Base-by-base conservation (phyloP, 2,329 filamentous ascomycete species). In the Fusarium sp. region DNA sequence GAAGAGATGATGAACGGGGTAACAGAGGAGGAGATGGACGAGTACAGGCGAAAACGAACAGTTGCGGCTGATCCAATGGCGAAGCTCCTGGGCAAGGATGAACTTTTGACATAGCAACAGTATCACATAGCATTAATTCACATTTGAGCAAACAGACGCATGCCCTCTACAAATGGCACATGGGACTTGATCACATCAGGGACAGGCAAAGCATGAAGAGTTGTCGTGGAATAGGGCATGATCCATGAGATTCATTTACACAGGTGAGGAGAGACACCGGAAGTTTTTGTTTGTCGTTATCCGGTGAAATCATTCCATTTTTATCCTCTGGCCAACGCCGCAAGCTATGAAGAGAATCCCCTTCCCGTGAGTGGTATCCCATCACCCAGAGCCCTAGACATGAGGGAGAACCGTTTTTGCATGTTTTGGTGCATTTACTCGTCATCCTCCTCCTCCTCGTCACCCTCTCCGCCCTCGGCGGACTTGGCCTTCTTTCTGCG, bases 401-500 rank as follows among this genome's bases (percentile, higher is more conserved):
- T 70, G 66, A 72, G 77, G 72, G 77, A 81, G 76, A 79, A 76
- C 73, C 75, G 73, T 81, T 65, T 75, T 74, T 72, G 76, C 74
- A 77, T 78, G 77, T 74, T 76, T 70, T 76, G 42, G 80, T 80
- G 79, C 79, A 82, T 89, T 84, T 90, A 90, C 84, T 90, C 88
- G 80, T 97, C 95, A 81, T 97, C 95, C 85, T 97, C 96, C 82
- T 94, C 95, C 80, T 93, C 95, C 79, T 91, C 96, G 69, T 87
- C 94, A 72, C 89, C 94, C 79, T 92, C 93, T 84, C 91, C 93
- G 86, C 92, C 93, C 89, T 97, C 94, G 74, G 95, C 94, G 80
- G 96, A 94, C 90, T 94, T 96, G 86, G 95, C 94, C 95, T 98
- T 99, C 96, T 98, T 99, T 92, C 96, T 97, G 88, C 94, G 93